These are phyloP conservation scores for Thalassiosira profunda DNA, from an alignment of 108 stramenopile species.

Conservation along the genomic window DNA sequence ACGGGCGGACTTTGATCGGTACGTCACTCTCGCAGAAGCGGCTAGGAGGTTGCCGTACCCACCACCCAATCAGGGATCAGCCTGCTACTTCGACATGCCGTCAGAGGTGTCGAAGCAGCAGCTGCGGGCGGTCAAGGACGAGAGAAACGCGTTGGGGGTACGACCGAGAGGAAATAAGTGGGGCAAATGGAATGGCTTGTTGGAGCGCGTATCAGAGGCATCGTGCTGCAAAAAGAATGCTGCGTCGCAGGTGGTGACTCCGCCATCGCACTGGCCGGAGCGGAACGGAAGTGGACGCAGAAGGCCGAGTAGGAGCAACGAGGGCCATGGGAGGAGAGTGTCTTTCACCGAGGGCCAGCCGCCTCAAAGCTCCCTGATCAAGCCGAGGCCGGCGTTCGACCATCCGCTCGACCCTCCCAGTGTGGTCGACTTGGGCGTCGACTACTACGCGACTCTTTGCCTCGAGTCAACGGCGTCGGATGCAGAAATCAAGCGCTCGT, in stretches of 20 bases:
- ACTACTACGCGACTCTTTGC: constrained; percentile 41
- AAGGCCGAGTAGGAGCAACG: neutral
- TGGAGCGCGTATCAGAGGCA: neutral
- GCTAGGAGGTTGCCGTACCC: constrained; percentile 28
- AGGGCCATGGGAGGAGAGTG: too few species aligned
- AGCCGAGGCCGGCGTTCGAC: constrained; percentile 13
- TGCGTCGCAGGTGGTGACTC: neutral
- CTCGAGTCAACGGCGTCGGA: constrained; percentile 10
- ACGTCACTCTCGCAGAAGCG: constrained; percentile 24
- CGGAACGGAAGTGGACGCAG: neutral
- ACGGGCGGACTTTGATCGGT: constrained; percentile 30
- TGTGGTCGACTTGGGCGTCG: constrained; percentile 14
- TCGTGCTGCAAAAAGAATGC: neutral
- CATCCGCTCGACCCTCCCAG: constrained; percentile 26
- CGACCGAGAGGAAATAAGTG: constrained; percentile 7
- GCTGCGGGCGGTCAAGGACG: constrained; percentile 47
- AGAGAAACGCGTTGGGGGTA: constrained; percentile 54
- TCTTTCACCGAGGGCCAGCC: neutral
- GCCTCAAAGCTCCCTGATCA: neutral
- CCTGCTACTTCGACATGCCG: constrained; percentile 79
- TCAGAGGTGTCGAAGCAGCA: constrained; percentile 55
- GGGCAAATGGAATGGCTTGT: neutral
- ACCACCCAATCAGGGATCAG: constrained; percentile 13
- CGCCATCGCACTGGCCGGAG: neutral
- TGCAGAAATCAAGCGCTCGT: constrained; percentile 45